These are phyloP conservation scores for Gossypium sturtianum DNA, from an alignment of 345 rosid genomes.

Conservation along the genomic window DNA sequence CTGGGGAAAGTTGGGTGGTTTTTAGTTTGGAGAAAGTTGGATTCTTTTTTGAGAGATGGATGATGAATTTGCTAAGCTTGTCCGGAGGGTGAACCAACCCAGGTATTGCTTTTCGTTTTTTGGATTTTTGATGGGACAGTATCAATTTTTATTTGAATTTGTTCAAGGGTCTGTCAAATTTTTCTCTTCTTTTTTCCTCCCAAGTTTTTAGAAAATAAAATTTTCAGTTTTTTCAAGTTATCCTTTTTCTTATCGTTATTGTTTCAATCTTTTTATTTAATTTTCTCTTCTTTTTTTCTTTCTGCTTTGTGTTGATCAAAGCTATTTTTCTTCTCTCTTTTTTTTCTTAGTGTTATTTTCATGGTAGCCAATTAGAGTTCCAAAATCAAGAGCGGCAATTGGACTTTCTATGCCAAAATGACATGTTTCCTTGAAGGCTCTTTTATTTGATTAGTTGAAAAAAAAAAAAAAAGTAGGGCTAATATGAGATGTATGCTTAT, in stretches of 20 bases:
- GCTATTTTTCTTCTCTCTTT: background rate
- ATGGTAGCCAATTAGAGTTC: background rate
- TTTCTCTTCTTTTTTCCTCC: constrained; percentile 4
- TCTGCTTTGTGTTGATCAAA: background rate
- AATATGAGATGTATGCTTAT: constrained; percentile 9
- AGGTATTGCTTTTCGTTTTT: constrained; percentile 34
- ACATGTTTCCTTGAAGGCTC: background rate
- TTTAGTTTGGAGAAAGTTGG: background rate
- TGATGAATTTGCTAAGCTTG: constrained; percentile 79
- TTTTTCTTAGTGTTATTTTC: background rate
- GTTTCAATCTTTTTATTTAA: background rate
- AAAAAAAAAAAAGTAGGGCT: background rate
- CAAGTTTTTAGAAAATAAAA: background rate
- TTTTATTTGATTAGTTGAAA: background rate
- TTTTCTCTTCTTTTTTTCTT: background rate
- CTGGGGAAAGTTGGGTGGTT: background rate
- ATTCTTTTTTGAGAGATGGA: constrained; percentile 34
- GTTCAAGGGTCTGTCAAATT: background rate
- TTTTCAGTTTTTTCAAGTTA: constrained; percentile 14
- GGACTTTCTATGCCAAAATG: background rate
- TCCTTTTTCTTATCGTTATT: background rate
- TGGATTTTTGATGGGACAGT: background rate
- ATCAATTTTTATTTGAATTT: background rate
- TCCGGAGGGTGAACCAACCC: constrained; percentile 88
- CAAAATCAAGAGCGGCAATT: background rate